These are phyloP conservation scores for Dictyostelium capitatum DNA, from an alignment of 78 protist species.

Conservation along the genomic window DNA sequence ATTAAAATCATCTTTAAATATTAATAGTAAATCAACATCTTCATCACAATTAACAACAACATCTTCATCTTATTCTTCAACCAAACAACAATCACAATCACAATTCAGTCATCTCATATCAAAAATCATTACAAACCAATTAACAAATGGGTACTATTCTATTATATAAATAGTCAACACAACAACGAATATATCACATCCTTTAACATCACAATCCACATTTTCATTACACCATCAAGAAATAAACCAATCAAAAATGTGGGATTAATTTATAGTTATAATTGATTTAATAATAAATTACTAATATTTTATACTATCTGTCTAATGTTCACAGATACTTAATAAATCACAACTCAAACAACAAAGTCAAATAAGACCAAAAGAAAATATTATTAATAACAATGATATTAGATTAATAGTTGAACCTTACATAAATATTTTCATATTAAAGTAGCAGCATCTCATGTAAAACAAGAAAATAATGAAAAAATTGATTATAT, in stretches of 20 bases:
- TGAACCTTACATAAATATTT: conserved; percentile 1
- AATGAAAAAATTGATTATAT: neutral
- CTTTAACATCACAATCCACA: neutral
- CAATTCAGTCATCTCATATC: neutral
- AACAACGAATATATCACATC: neutral
- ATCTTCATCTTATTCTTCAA: neutral
- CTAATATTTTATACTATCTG: too few species aligned
- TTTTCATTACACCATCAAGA: neutral
- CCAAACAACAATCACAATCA: too few species aligned
- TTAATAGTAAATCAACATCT: neutral
- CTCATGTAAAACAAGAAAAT: neutral
- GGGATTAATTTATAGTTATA: neutral
- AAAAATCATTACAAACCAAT: neutral
- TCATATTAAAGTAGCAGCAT: neutral
- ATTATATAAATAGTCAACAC: neutral
- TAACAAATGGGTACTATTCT: neutral
- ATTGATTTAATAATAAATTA: neutral
- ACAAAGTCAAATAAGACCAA: neutral
- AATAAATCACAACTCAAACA: neutral
- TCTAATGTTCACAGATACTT: neutral
- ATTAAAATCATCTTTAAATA: neutral
- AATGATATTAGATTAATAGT: conserved; percentile 4
- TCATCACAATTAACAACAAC: neutral
- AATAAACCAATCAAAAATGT: neutral
- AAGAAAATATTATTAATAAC: neutral